Evolutionary conservation across 1,284 basidiomycete genomes (phyloP), one percentile per base, ranked within the genome.

Genomic region (Mycosarcoma mackinlayi): DNA sequence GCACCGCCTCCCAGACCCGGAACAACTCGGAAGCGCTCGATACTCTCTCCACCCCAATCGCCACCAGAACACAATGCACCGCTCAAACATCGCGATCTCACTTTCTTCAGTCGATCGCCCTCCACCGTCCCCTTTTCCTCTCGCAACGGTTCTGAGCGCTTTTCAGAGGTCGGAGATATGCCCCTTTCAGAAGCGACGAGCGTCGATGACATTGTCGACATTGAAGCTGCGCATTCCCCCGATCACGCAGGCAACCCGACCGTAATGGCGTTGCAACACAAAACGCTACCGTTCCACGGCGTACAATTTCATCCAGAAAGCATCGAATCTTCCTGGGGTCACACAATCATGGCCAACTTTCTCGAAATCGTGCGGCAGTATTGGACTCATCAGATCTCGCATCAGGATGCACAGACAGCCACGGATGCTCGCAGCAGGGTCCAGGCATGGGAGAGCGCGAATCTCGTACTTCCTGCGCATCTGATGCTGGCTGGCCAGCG

Each of bases 261-360:
- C 16, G 68, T 82, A n/a, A 72, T 81, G 61, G 78, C 69, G 1
- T 48, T 82, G 28, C 64, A 77, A 41, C 80, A 82, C 50, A 69
- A 51, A 30, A 52, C 61, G 1, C 39, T 68, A 3, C 80, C 94
- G 0, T 91, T 94, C 72, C 94, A 91, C 89, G 93, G 92, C 3
- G 93, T 98, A 3, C 94, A 98, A 80, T 98, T 96, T 78, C 95
- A 98, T 82, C 95, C 94, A 1, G 94, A 82, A 49, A 79, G 77
- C 23, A 77, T 82, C 42, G 76, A 79, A 24, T 76, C 74, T 11
- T 33, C 30, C 6, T 54, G 42, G 16, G 80, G 80, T 1, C 49
- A 57, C 19, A 45, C 21, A 8, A 68, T 82, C 27, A 61, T 82
- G 61, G 27, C 33, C 27, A 80, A 81, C 46, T 82, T 81, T 30